A percentile compares a stretch with the other conserved stretches of the same genome.
phyloP scores from a whole-genome alignment of 371 early-diverging fungal genomes.

The Nosema muscidifuracis region DNA sequence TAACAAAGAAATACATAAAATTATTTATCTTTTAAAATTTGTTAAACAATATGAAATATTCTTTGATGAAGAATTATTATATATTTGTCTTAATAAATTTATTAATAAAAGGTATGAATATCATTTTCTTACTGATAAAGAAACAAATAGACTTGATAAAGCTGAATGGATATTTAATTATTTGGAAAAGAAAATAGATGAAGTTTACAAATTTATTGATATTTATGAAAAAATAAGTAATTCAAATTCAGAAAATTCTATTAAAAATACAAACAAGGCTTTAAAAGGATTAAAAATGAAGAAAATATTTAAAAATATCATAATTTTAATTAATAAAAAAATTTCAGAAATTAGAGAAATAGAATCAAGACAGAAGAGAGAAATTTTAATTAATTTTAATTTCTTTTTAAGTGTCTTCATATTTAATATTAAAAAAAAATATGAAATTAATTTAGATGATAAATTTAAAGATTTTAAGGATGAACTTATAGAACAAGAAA shows the following conservation, averaged over 20 bases:
- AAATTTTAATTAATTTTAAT: constrained; percentile 54
- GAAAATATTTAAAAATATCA: background rate
- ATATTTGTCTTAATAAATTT: constrained; percentile 28
- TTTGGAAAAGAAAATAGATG: constrained; percentile 39
- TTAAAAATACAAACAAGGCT: background rate
- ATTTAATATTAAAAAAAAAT: constrained; percentile 28
- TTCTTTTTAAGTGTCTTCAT: constrained; percentile 36
- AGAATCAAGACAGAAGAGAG: constrained; percentile 53
- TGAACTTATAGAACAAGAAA: background rate
- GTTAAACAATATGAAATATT: constrained; percentile 38
- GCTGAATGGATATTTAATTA: constrained; percentile 63
- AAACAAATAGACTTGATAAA: constrained; percentile 63
- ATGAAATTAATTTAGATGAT: constrained; percentile 9
- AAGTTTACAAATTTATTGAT: constrained; percentile 26
- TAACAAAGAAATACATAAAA: constrained; percentile 37
- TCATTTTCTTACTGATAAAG: constrained; percentile 61
- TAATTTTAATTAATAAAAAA: constrained; percentile 47
- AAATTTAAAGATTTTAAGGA: constrained; percentile 1
- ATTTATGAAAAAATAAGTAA: constrained; percentile 21
- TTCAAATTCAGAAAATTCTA: background rate
- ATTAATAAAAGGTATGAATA: constrained; percentile 46
- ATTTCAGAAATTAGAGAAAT: constrained; percentile 44
- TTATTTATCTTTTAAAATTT: constrained; percentile 50
- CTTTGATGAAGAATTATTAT: constrained; percentile 38
- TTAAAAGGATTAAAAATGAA: background rate